Evolutionary conservation across 257 asterid genomes (phyloP).

Genomic region (Penstemon newberryi): DNA sequence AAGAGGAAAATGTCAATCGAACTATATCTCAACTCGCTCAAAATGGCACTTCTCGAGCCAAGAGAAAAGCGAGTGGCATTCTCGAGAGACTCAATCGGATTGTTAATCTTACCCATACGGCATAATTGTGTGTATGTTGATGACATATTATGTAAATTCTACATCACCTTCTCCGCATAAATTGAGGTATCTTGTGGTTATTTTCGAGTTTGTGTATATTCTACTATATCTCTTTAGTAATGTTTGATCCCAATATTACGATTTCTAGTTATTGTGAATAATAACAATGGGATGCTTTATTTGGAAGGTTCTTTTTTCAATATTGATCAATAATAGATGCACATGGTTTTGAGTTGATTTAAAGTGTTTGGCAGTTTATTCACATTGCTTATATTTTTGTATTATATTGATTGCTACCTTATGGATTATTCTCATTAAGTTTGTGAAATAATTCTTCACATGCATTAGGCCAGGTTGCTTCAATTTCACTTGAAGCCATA

Average conservation of each 20-base stretch:
- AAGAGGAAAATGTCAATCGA: constrained; percentile 54
- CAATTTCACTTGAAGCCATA: constrained; percentile 20
- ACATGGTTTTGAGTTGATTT: constrained; percentile 36
- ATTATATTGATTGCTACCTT: constrained; percentile 7
- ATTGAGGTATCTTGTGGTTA: constrained; percentile 41
- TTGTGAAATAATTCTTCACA: constrained; percentile 33
- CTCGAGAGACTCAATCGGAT: constrained; percentile 67
- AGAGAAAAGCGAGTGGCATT: constrained; percentile 78
- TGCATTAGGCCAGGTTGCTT: constrained; percentile 30
- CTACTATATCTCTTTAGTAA: constrained; percentile 26
- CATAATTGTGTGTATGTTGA: constrained; percentile 39
- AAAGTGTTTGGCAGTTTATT: background rate
- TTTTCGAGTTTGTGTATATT: constrained; percentile 51
- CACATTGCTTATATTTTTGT: background rate
- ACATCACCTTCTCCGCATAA: constrained; percentile 26
- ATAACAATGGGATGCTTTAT: constrained; percentile 36
- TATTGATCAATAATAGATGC: constrained; percentile 37
- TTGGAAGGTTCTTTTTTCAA: constrained; percentile 17
- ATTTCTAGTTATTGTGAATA: constrained; percentile 47
- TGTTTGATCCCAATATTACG: constrained; percentile 43
- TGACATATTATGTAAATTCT: constrained; percentile 72
- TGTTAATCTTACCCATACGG: constrained; percentile 57
- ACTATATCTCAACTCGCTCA: constrained; percentile 66
- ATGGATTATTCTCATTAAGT: constrained; percentile 3
- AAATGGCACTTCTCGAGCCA: constrained; percentile 80